phyloP scores from a whole-genome alignment of 148 eudicot genomes.

The Chenopodium album region DNA sequence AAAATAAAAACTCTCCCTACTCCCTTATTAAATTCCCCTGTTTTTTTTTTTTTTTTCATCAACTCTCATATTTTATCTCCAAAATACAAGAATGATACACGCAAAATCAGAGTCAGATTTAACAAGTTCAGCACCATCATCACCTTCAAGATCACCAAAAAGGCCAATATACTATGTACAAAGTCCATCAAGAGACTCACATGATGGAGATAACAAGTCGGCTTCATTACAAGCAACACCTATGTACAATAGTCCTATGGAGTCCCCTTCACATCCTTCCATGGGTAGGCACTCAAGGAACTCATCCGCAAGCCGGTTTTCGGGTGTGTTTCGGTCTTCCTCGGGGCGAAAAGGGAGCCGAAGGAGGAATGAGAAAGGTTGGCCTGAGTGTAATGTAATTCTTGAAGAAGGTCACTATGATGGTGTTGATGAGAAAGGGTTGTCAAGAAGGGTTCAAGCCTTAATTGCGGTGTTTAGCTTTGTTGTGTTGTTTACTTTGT shows the following conservation, averaged over 20 bases:
- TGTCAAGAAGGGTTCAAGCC: slow-evolving; percentile 55
- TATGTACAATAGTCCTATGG: slow-evolving; percentile 65
- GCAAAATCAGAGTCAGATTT: slow-evolving; percentile 87
- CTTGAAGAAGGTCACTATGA: slow-evolving; percentile 85
- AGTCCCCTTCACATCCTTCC: slow-evolving; percentile 90
- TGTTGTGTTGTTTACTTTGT: slow-evolving; percentile 59
- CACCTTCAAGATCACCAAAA: slow-evolving; percentile 89
- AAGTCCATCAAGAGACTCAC: slow-evolving; percentile 91
- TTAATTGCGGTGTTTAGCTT: slow-evolving; percentile 55
- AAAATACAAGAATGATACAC: slow-evolving; percentile 48
- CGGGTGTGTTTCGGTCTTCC: slow-evolving; percentile 90
- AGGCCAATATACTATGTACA: slow-evolving; percentile 78
- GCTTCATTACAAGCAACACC: slow-evolving; percentile 79
- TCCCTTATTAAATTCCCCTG: slow-evolving; percentile 1
- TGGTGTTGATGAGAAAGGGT: slow-evolving; percentile 49
- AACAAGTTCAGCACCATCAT: slow-evolving; percentile 87
- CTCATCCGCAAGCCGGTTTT: slow-evolving; percentile 85
- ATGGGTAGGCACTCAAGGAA: slow-evolving; percentile 85
- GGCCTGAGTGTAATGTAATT: slow-evolving; percentile 98
- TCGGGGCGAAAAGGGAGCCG: slow-evolving; percentile 72
- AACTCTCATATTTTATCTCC: neutral
- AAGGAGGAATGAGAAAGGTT: slow-evolving; percentile 80
- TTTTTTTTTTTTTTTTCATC: neutral
- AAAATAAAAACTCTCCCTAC: neutral
- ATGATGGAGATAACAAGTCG: slow-evolving; percentile 78